A percentile compares a stretch with the other conserved stretches of the same genome.
Conservation (phyloP, 2,329 filamentous ascomycete genomes). For the Huntiella abstrusa region DNA sequence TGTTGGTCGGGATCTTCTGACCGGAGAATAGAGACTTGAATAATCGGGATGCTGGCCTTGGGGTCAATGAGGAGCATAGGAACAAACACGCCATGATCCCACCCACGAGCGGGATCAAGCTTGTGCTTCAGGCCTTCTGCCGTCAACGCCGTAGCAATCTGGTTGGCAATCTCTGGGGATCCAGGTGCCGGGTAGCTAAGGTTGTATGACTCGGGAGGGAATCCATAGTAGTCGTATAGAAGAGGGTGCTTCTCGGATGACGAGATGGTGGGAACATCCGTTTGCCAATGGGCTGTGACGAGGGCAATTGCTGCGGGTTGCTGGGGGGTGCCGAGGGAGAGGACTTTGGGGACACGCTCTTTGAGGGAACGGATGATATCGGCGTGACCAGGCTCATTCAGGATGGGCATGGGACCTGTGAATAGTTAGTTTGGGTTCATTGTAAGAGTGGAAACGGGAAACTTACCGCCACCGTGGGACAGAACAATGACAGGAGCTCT, state of each 20-base stretch:
- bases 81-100: slow-evolving; percentile 44
- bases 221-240: slow-evolving; percentile 40
- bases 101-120: slow-evolving; percentile 22
- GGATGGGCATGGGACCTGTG: slow-evolving; percentile 36
- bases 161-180: slow-evolving; percentile 30
- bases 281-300: slow-evolving; percentile 40
- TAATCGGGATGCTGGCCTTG: slow-evolving; percentile 30
- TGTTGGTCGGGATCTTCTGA: slow-evolving; percentile 31
- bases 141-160: slow-evolving; percentile 27
- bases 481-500: slow-evolving; percentile 28
- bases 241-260: slow-evolving; percentile 28
- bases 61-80: slow-evolving; percentile 36
- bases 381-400: slow-evolving; percentile 34
- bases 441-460: neutral
- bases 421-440: neutral
- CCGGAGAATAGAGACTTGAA: slow-evolving; percentile 36
- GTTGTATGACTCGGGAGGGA: slow-evolving; percentile 34
- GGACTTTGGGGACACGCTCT: slow-evolving; percentile 33
- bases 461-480: slow-evolving; percentile 29
- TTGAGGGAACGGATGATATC: slow-evolving; percentile 32
- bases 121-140: slow-evolving; percentile 25
- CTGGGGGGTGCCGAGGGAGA: slow-evolving; percentile 31
- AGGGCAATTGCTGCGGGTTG: slow-evolving; percentile 33
- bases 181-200: slow-evolving; percentile 38
- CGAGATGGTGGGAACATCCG: slow-evolving; percentile 29